Conservation (phyloP, 2,329 filamentous ascomycete species). For the Xylariaceae sp. region DNA sequence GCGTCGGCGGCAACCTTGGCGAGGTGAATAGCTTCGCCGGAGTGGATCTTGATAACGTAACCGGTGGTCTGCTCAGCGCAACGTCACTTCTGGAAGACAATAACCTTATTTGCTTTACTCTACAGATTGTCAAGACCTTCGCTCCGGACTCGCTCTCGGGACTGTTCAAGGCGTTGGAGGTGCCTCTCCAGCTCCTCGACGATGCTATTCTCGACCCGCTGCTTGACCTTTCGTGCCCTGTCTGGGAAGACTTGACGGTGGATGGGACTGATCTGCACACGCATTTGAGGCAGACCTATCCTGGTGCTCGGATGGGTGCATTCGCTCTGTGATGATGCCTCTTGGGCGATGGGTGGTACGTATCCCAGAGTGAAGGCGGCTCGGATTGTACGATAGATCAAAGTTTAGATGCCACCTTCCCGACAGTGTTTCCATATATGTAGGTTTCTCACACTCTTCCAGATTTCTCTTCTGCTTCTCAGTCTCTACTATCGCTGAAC, state of each 20-base stretch:
- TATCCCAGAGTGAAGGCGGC: too few relatives aligned
- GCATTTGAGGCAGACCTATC: not conserved
- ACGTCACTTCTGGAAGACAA: constrained; percentile 41
- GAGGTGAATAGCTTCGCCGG: constrained; percentile 48
- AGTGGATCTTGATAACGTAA: constrained; percentile 39
- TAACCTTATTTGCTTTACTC: constrained; percentile 39
- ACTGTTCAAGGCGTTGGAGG: constrained; percentile 32
- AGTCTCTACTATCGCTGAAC: too few relatives aligned
- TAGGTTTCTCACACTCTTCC: too few relatives aligned
- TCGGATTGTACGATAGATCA: too few relatives aligned
- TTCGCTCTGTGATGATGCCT: not conserved
- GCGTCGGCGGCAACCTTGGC: constrained; percentile 51
- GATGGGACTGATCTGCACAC: constrained; percentile 21
- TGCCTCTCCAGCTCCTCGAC: constrained; percentile 32
- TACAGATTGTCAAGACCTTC: constrained; percentile 37
- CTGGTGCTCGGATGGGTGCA: not conserved
- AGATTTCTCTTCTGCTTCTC: too few relatives aligned
- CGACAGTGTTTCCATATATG: too few relatives aligned
- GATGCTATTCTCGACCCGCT: constrained; percentile 28
- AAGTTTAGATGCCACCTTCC: too few relatives aligned
- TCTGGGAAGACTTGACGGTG: constrained; percentile 25
- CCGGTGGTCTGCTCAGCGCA: constrained; percentile 41
- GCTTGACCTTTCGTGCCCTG: constrained; percentile 28
- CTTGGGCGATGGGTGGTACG: too few relatives aligned
- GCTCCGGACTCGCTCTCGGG: constrained; percentile 40